Evolutionary conservation across 257 asterid genomes (phyloP).

Genomic region (Primulina tabacum): DNA sequence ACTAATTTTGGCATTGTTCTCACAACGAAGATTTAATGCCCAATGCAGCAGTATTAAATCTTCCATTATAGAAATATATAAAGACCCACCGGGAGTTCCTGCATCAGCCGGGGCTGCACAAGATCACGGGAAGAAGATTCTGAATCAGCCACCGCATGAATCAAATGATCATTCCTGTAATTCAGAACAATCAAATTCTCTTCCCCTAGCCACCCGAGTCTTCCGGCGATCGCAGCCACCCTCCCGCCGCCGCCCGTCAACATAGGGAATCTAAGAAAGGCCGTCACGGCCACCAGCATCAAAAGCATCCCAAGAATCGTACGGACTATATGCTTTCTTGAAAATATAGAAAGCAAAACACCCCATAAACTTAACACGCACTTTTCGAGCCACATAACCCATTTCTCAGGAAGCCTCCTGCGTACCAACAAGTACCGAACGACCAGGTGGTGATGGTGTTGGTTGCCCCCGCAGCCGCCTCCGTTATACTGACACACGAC

Average conservation of each 20-base stretch:
- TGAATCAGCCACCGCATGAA: constrained; percentile 33
- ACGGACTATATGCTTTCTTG: constrained; percentile 15
- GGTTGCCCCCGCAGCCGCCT: background rate
- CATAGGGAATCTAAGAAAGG: background rate
- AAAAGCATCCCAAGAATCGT: background rate
- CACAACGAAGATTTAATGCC: background rate
- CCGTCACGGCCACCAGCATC: constrained; percentile 6
- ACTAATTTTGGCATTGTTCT: too few relatives aligned
- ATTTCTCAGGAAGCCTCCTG: constrained; percentile 2
- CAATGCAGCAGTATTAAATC: background rate
- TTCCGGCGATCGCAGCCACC: background rate
- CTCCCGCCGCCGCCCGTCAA: background rate
- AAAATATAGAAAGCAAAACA: background rate
- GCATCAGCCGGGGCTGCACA: constrained; percentile 31
- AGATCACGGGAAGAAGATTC: constrained; percentile 25
- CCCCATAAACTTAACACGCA: background rate
- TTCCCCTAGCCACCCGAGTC: background rate
- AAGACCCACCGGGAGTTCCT: constrained; percentile 41
- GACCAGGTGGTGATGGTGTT: constrained; percentile 14
- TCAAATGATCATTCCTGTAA: constrained; percentile 24
- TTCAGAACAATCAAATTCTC: constrained; percentile 30
- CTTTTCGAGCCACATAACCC: background rate
- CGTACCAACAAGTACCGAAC: constrained; percentile 4
- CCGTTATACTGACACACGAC: background rate
- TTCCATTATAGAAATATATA: background rate